phyloP scores from a whole-genome alignment of 1,139 yeast species.

The Suhomyces yuchorum region DNA sequence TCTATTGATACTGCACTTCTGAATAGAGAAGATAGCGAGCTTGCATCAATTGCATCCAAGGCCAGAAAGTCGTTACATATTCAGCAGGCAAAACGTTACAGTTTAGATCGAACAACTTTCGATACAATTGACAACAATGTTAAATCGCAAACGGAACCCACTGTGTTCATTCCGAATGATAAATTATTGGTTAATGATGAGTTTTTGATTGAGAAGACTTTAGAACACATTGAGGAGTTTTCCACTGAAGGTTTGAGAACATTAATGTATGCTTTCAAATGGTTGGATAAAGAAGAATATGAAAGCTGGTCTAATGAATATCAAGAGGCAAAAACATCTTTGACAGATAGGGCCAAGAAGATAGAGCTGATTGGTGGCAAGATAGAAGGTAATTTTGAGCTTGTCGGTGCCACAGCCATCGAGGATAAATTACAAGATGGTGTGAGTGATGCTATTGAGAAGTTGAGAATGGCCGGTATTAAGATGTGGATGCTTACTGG shows the following conservation, averaged over 20 bases:
- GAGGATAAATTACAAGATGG: constrained; percentile 97
- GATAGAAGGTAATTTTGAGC: constrained; percentile 65
- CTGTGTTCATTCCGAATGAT: constrained; percentile 55
- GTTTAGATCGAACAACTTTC: constrained; percentile 27
- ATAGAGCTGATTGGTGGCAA: constrained; percentile 74
- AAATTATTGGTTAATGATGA: constrained; percentile 70
- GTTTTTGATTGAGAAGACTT: constrained; percentile 76
- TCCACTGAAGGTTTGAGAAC: constrained; percentile 95
- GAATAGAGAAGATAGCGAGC: constrained; percentile 54
- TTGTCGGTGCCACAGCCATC: constrained; percentile 93
- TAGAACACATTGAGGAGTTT: constrained; percentile 89
- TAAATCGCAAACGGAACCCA: neutral
- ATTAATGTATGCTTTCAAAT: constrained; percentile 75
- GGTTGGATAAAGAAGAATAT: constrained; percentile 64
- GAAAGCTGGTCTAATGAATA: constrained; percentile 67
- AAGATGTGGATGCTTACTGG: constrained; percentile 98
- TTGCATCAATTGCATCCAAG: constrained; percentile 58
- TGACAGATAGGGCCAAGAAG: constrained; percentile 63
- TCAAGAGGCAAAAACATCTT: constrained; percentile 74
- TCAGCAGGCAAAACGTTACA: constrained; percentile 61
- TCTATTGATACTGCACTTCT: constrained; percentile 61
- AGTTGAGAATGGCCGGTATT: constrained; percentile 88
- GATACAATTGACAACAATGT: constrained; percentile 1
- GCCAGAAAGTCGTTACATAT: constrained; percentile 66
- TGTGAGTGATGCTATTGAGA: constrained; percentile 91